Percentiles rank a stretch among this genome's conserved stretches.
These are phyloP conservation scores for Boletus pseudopeckii DNA, from an alignment of 768 basidiomycete species.

Conservation along the genomic window DNA sequence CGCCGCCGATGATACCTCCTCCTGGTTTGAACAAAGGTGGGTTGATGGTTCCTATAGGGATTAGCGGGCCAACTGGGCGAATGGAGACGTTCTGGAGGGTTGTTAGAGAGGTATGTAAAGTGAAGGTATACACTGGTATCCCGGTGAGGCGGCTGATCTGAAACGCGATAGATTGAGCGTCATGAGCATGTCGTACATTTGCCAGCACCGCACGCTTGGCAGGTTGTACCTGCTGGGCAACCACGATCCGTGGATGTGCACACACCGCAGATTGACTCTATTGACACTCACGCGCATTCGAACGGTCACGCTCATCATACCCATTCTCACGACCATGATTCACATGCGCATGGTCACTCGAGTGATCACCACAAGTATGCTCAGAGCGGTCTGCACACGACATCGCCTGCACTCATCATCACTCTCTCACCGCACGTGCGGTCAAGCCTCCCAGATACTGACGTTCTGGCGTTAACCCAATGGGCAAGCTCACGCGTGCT, in stretches of 20 bases:
- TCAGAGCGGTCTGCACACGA: not conserved
- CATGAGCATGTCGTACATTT: conserved; percentile 83
- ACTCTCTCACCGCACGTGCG: conserved; percentile 79
- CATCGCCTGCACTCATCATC: conserved; percentile 55
- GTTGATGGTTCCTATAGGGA: conserved; percentile 1
- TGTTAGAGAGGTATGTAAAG: conserved; percentile 68
- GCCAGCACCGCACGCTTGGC: conserved; percentile 86
- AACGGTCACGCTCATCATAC: conserved; percentile 13
- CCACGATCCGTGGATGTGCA: conserved; percentile 8
- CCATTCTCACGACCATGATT: conserved; percentile 4
- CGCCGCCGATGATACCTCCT: conserved; percentile 46
- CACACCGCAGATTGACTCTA: not conserved
- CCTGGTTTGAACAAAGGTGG: conserved; percentile 13
- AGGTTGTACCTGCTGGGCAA: conserved; percentile 54
- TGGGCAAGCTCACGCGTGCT: conserved; percentile 74
- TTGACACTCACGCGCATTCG: not conserved
- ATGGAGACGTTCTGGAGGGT: conserved; percentile 81
- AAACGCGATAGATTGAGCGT: conserved; percentile 62
- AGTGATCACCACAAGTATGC: conserved; percentile 6
- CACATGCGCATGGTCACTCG: not conserved
- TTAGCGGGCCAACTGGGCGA: conserved; percentile 43
- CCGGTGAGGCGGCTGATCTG: not conserved
- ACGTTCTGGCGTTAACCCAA: conserved; percentile 65
- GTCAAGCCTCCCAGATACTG: conserved; percentile 61
- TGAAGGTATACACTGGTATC: not conserved